phyloP scores from a whole-genome alignment of 371 early-diverging fungal species.

The Mucor lusitanicus region DNA sequence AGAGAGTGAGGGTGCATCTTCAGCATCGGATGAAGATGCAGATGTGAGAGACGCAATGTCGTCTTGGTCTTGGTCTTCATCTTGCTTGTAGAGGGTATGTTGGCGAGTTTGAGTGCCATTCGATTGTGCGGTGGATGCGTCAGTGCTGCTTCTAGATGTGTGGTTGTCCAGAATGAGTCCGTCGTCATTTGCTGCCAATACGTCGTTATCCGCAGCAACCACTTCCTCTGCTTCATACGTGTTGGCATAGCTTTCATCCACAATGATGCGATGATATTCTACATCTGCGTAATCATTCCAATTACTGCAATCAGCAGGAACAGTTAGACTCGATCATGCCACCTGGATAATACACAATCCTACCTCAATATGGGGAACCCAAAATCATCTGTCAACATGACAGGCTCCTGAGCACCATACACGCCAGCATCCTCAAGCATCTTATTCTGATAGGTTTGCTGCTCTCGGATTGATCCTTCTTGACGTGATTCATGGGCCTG shows the following conservation, averaged over 20 bases:
- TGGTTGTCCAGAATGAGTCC: neutral
- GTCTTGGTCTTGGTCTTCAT: neutral
- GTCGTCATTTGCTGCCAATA: neutral
- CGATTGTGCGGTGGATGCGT: neutral
- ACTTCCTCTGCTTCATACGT: slow-evolving; percentile 22
- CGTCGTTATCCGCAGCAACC: neutral
- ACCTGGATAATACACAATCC: too few relatives aligned
- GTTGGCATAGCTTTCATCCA: slow-evolving; percentile 24
- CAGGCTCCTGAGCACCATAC: slow-evolving; percentile 1
- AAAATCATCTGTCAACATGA: slow-evolving; percentile 17
- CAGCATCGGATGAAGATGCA: neutral
- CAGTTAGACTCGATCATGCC: neutral
- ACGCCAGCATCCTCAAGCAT: neutral
- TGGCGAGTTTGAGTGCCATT: neutral
- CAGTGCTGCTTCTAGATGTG: neutral
- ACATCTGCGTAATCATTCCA: slow-evolving; percentile 45
- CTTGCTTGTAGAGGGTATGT: neutral
- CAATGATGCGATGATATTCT: slow-evolving; percentile 37
- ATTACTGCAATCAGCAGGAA: slow-evolving; percentile 15
- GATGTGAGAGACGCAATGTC: neutral
- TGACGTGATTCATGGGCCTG: slow-evolving; percentile 48
- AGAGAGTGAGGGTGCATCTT: neutral
- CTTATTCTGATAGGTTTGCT: slow-evolving; percentile 26
- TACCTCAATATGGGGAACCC: slow-evolving; percentile 29
- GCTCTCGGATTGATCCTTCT: slow-evolving; percentile 32